Evolutionary conservation across 2,329 filamentous ascomycete species (phyloP).

Genomic region (Fusarium robinianum): DNA sequence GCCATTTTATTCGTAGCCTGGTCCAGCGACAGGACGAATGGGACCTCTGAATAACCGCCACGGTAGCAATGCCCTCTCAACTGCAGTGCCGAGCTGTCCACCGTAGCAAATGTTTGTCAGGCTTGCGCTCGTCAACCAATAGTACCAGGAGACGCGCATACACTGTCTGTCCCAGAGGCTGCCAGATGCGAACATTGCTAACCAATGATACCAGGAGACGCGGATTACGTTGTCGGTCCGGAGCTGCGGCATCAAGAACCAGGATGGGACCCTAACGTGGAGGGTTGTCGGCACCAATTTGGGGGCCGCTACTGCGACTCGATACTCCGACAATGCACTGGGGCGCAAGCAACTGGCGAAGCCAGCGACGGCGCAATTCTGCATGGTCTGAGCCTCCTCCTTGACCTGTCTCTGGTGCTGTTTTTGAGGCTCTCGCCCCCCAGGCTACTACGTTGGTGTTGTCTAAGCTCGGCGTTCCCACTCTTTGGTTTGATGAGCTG

Average conservation of each 20-base stretch:
- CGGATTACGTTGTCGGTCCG: conserved; percentile 13
- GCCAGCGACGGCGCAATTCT: conserved; percentile 13
- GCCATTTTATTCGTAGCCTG: conserved; percentile 33
- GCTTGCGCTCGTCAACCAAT: too few species aligned
- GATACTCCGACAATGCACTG: too few species aligned
- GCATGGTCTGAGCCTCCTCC: conserved; percentile 23
- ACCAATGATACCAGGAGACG: conserved; percentile 23
- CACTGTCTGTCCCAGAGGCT: too few species aligned
- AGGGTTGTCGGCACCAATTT: too few species aligned
- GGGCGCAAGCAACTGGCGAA: conserved; percentile 9
- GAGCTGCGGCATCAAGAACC: conserved; percentile 28
- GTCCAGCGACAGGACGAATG: conserved; percentile 19
- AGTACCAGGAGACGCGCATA: too few species aligned
- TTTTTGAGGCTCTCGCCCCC: conserved; percentile 20
- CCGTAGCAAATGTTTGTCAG: too few species aligned
- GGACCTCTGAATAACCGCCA: conserved; percentile 29
- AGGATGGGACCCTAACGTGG: too few species aligned
- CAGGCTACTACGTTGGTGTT: conserved; percentile 5
- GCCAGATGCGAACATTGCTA: conserved; percentile 4
- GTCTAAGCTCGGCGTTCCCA: conserved; percentile 20
- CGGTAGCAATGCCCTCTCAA: conserved; percentile 31
- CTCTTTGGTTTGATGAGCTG: conserved; percentile 15
- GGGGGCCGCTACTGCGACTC: conserved; percentile 12
- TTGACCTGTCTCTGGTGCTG: conserved; percentile 25
- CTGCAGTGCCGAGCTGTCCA: too few species aligned